These are phyloP conservation scores for Cetraspora pellucida DNA, from an alignment of 192 early-diverging fungal species.

Conservation along the genomic window DNA sequence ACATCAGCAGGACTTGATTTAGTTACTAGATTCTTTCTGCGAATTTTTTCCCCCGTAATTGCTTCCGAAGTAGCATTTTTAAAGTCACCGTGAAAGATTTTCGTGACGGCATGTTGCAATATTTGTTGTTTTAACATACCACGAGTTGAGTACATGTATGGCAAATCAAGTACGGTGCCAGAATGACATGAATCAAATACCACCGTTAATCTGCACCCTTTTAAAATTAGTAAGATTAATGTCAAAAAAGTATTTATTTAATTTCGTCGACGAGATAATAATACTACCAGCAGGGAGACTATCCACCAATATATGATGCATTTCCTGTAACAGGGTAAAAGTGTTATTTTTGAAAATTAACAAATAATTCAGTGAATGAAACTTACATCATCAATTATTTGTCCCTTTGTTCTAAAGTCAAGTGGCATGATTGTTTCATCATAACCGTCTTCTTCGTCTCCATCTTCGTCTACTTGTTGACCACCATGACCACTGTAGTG, in stretches of 20 bases:
- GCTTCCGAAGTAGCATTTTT: slow-evolving; percentile 32
- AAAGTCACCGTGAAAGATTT: too few relatives aligned
- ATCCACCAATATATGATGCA: slow-evolving; percentile 75
- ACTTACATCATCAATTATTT: slow-evolving; percentile 69
- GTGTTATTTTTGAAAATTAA: background rate
- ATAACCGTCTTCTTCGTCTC: slow-evolving; percentile 76
- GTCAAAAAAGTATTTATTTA: background rate
- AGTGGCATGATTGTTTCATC: slow-evolving; percentile 81
- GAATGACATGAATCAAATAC: slow-evolving; percentile 87
- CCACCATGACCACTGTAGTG: slow-evolving; percentile 82
- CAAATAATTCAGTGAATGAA: background rate
- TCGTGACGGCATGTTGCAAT: slow-evolving; percentile 30
- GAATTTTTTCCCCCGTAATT: slow-evolving; percentile 35
- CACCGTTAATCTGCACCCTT: slow-evolving; percentile 71
- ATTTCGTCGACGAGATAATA: background rate
- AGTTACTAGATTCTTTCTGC: slow-evolving; percentile 27
- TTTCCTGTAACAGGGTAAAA: slow-evolving; percentile 35
- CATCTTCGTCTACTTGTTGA: slow-evolving; percentile 54
- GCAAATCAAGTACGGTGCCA: slow-evolving; percentile 78
- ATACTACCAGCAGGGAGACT: slow-evolving; percentile 50
- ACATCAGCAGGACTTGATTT: slow-evolving; percentile 65
- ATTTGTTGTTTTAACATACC: slow-evolving; percentile 58
- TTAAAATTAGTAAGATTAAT: slow-evolving; percentile 17
- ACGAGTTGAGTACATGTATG: slow-evolving; percentile 71
- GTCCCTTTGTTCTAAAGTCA: slow-evolving; percentile 55